Conservation (phyloP, 176 grass and related monocot species). For the Bromus sterilis region DNA sequence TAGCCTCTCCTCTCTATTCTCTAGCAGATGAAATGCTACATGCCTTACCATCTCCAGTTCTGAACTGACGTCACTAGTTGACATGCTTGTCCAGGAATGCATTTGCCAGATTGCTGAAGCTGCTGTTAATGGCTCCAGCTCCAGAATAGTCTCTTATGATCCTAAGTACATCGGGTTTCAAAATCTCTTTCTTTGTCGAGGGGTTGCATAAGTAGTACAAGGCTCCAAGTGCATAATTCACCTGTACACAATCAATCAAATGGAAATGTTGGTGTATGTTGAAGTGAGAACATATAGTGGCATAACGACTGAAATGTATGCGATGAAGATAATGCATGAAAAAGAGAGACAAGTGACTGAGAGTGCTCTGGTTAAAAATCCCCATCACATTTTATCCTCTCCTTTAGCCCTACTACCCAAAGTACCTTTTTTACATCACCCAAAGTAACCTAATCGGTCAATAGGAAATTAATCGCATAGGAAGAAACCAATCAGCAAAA, state of each 20-base stretch:
- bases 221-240: slow-evolving; percentile 75
- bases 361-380: neutral
- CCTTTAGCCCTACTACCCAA: neutral
- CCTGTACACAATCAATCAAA: slow-evolving; percentile 27
- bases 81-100: slow-evolving; percentile 67
- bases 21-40: neutral
- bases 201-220: slow-evolving; percentile 67
- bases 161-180: slow-evolving; percentile 60
- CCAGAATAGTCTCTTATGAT: slow-evolving; percentile 48
- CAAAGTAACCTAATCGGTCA: neutral
- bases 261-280: neutral
- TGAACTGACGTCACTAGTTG: slow-evolving; percentile 21
- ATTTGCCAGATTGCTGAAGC: slow-evolving; percentile 70
- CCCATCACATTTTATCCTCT: neutral
- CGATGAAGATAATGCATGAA: neutral
- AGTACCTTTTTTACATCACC: neutral
- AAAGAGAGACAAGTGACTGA: neutral
- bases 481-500: neutral
- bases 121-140: slow-evolving; percentile 35
- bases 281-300: neutral
- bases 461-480: neutral
- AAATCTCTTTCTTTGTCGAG: slow-evolving; percentile 60
- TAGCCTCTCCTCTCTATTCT: neutral
- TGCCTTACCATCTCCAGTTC: neutral
- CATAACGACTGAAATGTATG: neutral